Percentiles rank a stretch among this genome's conserved stretches.
These are phyloP conservation scores for Rhizodiscina lignyota DNA, from an alignment of 495 filamentous ascomycete genomes.

Conservation along the genomic window DNA sequence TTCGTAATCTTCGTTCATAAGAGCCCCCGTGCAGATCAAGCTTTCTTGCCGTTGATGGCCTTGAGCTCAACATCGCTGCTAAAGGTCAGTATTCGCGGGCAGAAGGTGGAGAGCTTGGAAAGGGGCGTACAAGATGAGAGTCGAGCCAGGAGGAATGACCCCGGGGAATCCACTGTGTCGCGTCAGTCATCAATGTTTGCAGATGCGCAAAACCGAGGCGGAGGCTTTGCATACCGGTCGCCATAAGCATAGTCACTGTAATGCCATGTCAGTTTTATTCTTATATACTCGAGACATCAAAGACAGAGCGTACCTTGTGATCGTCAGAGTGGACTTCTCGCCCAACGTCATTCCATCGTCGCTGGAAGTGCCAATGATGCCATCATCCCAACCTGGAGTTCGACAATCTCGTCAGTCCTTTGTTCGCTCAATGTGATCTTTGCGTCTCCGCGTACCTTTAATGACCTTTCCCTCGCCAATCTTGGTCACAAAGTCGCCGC, in stretches of 20 bases:
- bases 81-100: conserved; percentile 1
- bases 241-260: conserved; percentile 67
- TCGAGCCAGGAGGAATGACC: conserved; percentile 24
- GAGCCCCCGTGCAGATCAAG: no score
- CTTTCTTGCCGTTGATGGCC: conserved; percentile 18
- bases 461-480: conserved; percentile 72
- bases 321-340: conserved; percentile 64
- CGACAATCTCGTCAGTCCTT: not conserved
- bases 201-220: no score
- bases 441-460: conserved; percentile 34
- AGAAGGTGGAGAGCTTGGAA: not conserved
- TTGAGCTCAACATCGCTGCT: conserved; percentile 25
- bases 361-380: conserved; percentile 30
- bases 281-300: conserved; percentile 1
- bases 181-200: not conserved
- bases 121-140: conserved; percentile 25
- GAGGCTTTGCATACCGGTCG: conserved; percentile 34
- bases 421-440: not conserved
- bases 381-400: conserved; percentile 83
- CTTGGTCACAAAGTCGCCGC: conserved; percentile 42
- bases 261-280: conserved; percentile 4
- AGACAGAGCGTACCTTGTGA: conserved; percentile 43
- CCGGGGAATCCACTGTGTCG: conserved; percentile 25
- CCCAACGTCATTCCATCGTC: conserved; percentile 52
- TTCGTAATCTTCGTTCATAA: no score